phyloP scores from a whole-genome alignment of 495 filamentous ascomycete species.

The Aspergillus taichungensis region DNA sequence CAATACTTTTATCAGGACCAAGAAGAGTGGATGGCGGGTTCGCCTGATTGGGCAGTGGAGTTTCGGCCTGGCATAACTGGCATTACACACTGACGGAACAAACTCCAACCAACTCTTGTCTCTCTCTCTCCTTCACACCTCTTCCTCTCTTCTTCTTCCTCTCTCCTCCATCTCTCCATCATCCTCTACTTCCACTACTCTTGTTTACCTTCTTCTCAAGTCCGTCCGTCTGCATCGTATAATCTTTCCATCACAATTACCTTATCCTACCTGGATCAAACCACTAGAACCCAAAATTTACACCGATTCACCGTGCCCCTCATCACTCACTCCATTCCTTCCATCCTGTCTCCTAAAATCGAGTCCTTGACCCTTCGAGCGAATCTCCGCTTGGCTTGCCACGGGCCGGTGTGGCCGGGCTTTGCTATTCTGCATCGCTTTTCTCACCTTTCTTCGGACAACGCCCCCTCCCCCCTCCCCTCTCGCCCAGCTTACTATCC shows the following conservation, averaged over 20 bases:
- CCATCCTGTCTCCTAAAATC: background rate
- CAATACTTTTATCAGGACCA: too few relatives aligned
- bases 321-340: constrained; percentile 8
- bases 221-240: background rate
- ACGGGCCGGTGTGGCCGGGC: background rate
- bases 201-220: background rate
- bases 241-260: background rate
- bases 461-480: background rate
- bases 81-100: too few relatives aligned
- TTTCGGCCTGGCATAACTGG: too few relatives aligned
- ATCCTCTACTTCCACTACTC: constrained; percentile 1
- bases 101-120: background rate
- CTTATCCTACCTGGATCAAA: too few relatives aligned
- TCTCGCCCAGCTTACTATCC: too few relatives aligned
- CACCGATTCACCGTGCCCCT: too few relatives aligned
- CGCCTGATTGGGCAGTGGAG: too few relatives aligned
- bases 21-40: too few relatives aligned
- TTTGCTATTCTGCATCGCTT: background rate
- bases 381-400: background rate
- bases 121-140: constrained; percentile 1
- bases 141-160: background rate
- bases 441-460: background rate
- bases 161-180: constrained; percentile 5
- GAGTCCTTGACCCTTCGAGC: too few relatives aligned
- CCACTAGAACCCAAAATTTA: too few relatives aligned